Evolutionary conservation across 352 stramenopile species (phyloP), one percentile per base, ranked within the genome.

Genomic region (Globisporangium recalcitrans): DNA sequence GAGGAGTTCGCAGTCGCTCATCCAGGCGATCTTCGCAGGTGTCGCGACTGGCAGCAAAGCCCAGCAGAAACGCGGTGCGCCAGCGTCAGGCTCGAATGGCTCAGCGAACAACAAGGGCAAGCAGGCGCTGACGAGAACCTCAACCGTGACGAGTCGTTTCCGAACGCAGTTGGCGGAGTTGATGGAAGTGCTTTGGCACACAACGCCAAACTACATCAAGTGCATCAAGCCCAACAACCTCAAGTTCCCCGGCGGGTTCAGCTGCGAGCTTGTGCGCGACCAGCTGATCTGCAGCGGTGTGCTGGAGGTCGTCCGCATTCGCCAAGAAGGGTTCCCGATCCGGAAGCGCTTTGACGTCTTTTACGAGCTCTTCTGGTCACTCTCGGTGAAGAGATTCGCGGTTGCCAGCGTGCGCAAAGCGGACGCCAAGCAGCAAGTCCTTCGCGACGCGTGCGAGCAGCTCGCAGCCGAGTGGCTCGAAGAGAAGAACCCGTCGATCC

Each of bases 141-240:
- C 73, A 21, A 91, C 80, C 0, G 82, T 90, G 6, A 82, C 82
- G 6, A 91, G 80, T 72, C 78, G 78, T 11, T 91, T 91, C 59
- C 77, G 82, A 9, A 86, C 74, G n/a, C 88, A 97, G 57, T 58
- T 97, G 4, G 52, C 68, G 0, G 84, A 91, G 26, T 69, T 97
- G 38, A 94, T 93, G 84, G 80, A 91, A 6, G 82, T 93, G 34
- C 62, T 97, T 11, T 85, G 77, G 71, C 74, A 71, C 40, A 98
- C 92, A 48, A 90, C 90, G n/a, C 90, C 91, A 6, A 92, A 93
- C 40, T 98, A 98, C 66, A 93, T 98, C 67, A 94, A 97, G 64
- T 98, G 92, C 61, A 96, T 98, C 71, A 98, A 98, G 73, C 93
- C 93, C 5, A 98, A 98, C 76, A 96, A 91, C 52, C 64, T 95